Conservation (phyloP, 768 basidiomycete species). For the Mycena olivaceomarginata region DNA sequence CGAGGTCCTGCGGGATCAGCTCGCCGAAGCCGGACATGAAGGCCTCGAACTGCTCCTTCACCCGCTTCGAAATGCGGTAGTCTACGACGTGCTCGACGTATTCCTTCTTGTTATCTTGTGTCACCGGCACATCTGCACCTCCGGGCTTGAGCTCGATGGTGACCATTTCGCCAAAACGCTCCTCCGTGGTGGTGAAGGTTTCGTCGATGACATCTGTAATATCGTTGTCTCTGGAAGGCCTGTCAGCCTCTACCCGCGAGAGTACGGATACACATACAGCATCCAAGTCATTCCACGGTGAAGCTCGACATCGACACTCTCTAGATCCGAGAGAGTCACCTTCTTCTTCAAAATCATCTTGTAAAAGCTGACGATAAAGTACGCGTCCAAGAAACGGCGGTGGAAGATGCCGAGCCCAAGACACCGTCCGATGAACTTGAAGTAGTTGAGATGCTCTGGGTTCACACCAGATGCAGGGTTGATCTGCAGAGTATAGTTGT, state of each 20-base stretch:
- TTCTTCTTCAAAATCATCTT: conserved; percentile 99
- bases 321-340: conserved; percentile 93
- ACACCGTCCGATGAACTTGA: conserved; percentile 99
- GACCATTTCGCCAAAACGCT: conserved; percentile 98
- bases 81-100: conserved; percentile 97
- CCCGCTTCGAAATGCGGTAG: conserved; percentile 97
- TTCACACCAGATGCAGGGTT: conserved; percentile 99
- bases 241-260: conserved; percentile 44
- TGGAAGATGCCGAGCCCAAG: conserved; percentile 99
- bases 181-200: conserved; percentile 97
- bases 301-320: conserved; percentile 97
- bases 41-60: conserved; percentile 98
- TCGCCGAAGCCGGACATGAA: conserved; percentile 99
- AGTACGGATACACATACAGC: conserved; percentile 78
- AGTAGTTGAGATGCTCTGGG: conserved; percentile 99
- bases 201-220: conserved; percentile 99
- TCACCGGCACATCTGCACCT: conserved; percentile 91
- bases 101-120: conserved; percentile 99
- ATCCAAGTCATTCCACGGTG: conserved; percentile 99
- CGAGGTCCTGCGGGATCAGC: conserved; percentile 96
- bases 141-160: conserved; percentile 96
- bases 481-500: conserved; percentile 99
- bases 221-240: conserved; percentile 89
- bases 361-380: conserved; percentile 99
- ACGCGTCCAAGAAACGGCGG: conserved; percentile 98